These are phyloP conservation scores for Inonotus hispidus DNA, from an alignment of 1,284 basidiomycete species.

Conservation along the genomic window DNA sequence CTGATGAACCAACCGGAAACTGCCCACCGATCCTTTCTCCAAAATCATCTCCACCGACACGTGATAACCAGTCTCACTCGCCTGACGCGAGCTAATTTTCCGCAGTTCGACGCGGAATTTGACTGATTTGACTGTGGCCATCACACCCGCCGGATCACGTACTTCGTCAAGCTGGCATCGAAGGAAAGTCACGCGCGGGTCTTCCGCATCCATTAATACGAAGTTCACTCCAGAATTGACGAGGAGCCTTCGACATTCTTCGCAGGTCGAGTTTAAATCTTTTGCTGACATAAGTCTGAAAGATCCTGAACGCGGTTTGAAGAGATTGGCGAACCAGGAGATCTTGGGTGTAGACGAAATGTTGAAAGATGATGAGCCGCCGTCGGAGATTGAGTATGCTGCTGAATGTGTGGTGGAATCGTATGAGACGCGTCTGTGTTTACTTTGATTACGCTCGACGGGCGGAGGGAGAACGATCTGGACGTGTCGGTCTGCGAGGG, in stretches of 20 bases:
- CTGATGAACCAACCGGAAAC: constrained; percentile 71
- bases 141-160: constrained; percentile 51
- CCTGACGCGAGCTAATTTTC: constrained; percentile 37
- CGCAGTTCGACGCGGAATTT: constrained; percentile 77
- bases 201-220: constrained; percentile 58
- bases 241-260: constrained; percentile 70
- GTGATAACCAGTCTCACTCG: constrained; percentile 38
- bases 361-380: constrained; percentile 33
- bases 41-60: constrained; percentile 67
- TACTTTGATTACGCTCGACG: constrained; percentile 11
- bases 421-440: constrained; percentile 5
- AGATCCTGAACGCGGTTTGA: constrained; percentile 75
- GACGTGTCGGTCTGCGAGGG: constrained; percentile 32
- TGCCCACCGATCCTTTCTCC: constrained; percentile 80
- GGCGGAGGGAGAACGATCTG: constrained; percentile 43
- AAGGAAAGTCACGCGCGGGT: constrained; percentile 44
- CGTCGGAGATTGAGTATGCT: constrained; percentile 16
- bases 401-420: constrained; percentile 11
- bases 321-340: constrained; percentile 86
- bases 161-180: constrained; percentile 63
- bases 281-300: constrained; percentile 62
- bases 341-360: constrained; percentile 52
- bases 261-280: constrained; percentile 63
- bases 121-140: constrained; percentile 55
- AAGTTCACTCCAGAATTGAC: constrained; percentile 66